A percentile compares a stretch with the other conserved stretches of the same genome.
Conservation (phyloP, 73 alveolate genomes). For the Blepharisma japonicum region DNA sequence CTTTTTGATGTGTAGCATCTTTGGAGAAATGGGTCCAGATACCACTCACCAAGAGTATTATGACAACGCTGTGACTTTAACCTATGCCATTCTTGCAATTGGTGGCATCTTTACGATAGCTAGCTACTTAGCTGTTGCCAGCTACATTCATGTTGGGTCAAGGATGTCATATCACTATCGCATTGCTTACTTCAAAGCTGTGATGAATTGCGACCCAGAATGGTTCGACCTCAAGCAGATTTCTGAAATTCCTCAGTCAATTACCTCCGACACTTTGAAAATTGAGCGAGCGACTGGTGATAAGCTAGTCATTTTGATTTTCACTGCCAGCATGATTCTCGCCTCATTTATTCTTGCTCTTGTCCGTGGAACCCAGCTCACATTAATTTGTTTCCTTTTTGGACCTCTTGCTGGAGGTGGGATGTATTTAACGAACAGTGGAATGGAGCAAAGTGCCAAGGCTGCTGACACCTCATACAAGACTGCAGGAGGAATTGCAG, state of each 20-base stretch:
- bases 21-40: not conserved
- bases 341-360: slow-evolving; percentile 49
- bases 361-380: slow-evolving; percentile 45
- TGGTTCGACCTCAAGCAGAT: not conserved
- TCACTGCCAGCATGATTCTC: slow-evolving; percentile 42
- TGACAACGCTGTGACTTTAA: not conserved
- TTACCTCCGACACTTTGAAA: slow-evolving; percentile 12
- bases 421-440: not conserved
- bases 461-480: slow-evolving; percentile 41
- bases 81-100: not conserved
- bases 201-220: slow-evolving; percentile 1
- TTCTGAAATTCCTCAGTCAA: not conserved
- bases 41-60: not conserved
- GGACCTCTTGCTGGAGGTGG: slow-evolving; percentile 39
- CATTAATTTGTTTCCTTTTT: slow-evolving; percentile 37
- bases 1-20: not conserved
- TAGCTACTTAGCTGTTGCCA: not conserved
- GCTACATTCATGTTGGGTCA: not conserved
- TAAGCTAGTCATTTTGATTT: slow-evolving; percentile 44
- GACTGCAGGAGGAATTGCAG: slow-evolving; percentile 59
- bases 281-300: slow-evolving; percentile 62
- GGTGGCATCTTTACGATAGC: not conserved
- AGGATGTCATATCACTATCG: not conserved
- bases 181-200: not conserved
- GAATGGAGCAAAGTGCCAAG: slow-evolving; percentile 31